Evolutionary conservation across 2,329 filamentous ascomycete species (phyloP).

Genomic region (Fusarium dimerum): DNA sequence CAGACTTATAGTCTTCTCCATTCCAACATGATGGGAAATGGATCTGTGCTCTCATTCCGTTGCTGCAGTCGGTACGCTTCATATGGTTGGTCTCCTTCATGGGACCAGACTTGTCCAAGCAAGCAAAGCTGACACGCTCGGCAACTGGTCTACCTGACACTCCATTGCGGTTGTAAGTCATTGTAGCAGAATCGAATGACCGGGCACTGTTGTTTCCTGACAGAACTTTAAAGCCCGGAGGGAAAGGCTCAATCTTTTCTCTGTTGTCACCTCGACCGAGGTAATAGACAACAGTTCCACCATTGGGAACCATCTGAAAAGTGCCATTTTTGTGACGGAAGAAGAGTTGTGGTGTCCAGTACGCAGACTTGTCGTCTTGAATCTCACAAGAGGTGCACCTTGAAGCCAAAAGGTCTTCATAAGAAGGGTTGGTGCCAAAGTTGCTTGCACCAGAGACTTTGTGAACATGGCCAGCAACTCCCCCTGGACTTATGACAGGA

Average conservation of each 20-base stretch:
- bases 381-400: slow-evolving; percentile 25
- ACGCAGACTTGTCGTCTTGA: slow-evolving; percentile 26
- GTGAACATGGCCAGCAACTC: slow-evolving; percentile 21
- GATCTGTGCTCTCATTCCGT: slow-evolving; percentile 26
- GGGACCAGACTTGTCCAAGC: slow-evolving; percentile 23
- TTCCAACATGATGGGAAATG: slow-evolving; percentile 29
- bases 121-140: slow-evolving; percentile 27
- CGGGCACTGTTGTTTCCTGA: slow-evolving; percentile 18
- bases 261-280: slow-evolving; percentile 25
- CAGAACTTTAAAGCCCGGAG: slow-evolving; percentile 24
- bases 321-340: slow-evolving; percentile 23
- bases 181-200: slow-evolving; percentile 18
- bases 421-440: slow-evolving; percentile 14
- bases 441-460: slow-evolving; percentile 27
- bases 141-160: slow-evolving; percentile 15
- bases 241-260: slow-evolving; percentile 23
- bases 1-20: slow-evolving; percentile 19
- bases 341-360: slow-evolving; percentile 27
- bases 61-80: slow-evolving; percentile 21
- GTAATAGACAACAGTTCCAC: slow-evolving; percentile 24
- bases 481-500: slow-evolving; percentile 21
- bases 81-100: slow-evolving; percentile 21
- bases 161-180: slow-evolving; percentile 15
- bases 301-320: slow-evolving; percentile 25
- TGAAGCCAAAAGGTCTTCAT: slow-evolving; percentile 18